phyloP scores from a whole-genome alignment of 192 early-diverging fungal species.

The Chytriomyces confervae region DNA sequence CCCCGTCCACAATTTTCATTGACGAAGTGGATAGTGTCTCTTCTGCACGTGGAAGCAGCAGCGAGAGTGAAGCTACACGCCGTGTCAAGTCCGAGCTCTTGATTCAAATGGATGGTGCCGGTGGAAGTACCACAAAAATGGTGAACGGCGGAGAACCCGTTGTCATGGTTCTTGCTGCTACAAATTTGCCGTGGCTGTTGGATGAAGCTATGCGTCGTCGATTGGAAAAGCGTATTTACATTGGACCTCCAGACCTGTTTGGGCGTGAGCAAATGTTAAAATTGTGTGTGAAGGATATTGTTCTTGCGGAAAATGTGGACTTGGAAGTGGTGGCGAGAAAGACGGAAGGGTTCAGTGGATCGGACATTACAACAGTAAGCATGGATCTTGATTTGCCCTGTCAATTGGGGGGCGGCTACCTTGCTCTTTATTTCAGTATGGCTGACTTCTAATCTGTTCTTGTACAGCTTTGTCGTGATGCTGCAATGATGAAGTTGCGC shows the following conservation, averaged over 20 bases:
- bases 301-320: conserved; percentile 33
- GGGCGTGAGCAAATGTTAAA: conserved; percentile 21
- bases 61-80: conserved; percentile 54
- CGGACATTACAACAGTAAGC: conserved; percentile 33
- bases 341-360: conserved; percentile 37
- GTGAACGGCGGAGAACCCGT: conserved; percentile 46
- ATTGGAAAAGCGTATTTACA: conserved; percentile 53
- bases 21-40: conserved; percentile 53
- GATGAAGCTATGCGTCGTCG: conserved; percentile 59
- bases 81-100: conserved; percentile 64
- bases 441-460: not conserved
- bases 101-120: conserved; percentile 46
- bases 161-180: conserved; percentile 57
- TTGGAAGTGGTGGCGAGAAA: conserved; percentile 31
- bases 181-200: conserved; percentile 61
- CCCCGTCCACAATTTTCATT: conserved; percentile 60
- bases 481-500: conserved; percentile 41
- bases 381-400: not conserved
- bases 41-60: not conserved
- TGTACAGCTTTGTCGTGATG: conserved; percentile 41
- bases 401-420: no score
- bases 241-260: not conserved
- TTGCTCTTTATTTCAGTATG: no score
- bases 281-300: conserved; percentile 32
- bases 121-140: conserved; percentile 47